Percentiles rank a stretch among this genome's conserved stretches.
Evolutionary conservation across 2,329 filamentous ascomycete genomes (phyloP).

Genomic region (Paramyrothecium sp.): DNA sequence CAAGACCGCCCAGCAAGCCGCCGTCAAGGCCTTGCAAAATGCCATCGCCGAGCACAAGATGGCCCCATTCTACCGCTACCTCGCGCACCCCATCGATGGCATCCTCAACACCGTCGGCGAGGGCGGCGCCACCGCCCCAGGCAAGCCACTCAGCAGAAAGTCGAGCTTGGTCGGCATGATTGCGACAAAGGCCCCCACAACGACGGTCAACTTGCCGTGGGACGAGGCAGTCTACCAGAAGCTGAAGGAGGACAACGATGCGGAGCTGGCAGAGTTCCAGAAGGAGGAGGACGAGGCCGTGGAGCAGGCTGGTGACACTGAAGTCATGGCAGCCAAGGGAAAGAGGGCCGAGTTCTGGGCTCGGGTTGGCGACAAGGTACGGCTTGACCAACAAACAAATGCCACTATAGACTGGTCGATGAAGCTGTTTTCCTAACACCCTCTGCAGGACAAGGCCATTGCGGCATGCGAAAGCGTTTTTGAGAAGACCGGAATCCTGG

Average conservation of each 20-base stretch:
- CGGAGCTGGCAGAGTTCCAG: constrained; percentile 72
- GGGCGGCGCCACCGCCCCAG: constrained; percentile 43
- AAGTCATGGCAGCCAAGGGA: constrained; percentile 86
- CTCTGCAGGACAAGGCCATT: constrained; percentile 83
- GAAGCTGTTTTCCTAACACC: not conserved
- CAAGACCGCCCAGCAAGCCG: constrained; percentile 63
- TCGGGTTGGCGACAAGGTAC: constrained; percentile 90
- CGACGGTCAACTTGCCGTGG: constrained; percentile 76
- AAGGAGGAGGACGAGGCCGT: constrained; percentile 91
- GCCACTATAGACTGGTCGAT: not conserved
- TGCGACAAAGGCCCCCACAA: constrained; percentile 64
- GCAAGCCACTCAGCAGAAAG: constrained; percentile 65
- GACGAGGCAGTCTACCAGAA: constrained; percentile 84
- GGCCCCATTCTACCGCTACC: constrained; percentile 82
- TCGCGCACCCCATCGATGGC: constrained; percentile 79
- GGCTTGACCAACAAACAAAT: constrained; percentile 12
- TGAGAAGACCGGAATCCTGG: constrained; percentile 95
- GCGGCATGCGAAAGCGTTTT: constrained; percentile 89
- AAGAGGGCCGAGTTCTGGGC: constrained; percentile 98
- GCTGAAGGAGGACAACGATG: constrained; percentile 74
- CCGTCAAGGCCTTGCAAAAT: constrained; percentile 74
- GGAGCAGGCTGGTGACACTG: constrained; percentile 94
- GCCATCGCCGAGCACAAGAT: constrained; percentile 82
- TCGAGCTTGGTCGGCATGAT: constrained; percentile 73
- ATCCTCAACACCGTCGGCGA: constrained; percentile 78